Evolutionary conservation across 208 protist species (phyloP).

Genomic region (Crithidia brevicula): DNA sequence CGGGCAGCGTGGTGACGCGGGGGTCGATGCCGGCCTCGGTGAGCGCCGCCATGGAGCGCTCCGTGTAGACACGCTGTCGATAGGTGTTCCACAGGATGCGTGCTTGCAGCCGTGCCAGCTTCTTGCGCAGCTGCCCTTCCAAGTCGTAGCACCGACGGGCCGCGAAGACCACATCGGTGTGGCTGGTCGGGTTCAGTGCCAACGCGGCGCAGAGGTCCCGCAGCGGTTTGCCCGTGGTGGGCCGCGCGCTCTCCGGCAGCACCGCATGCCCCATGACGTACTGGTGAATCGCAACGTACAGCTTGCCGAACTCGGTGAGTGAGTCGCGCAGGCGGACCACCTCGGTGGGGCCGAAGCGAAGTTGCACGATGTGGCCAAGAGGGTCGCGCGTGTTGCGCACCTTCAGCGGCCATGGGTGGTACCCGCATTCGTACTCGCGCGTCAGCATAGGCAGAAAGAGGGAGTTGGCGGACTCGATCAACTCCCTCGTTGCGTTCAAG

Average conservation of each 20-base stretch:
- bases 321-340: constrained; percentile 67
- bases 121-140: constrained; percentile 49
- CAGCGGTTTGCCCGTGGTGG: constrained; percentile 47
- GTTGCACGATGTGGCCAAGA: constrained; percentile 65
- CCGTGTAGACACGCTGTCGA: constrained; percentile 61
- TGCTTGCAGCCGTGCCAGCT: constrained; percentile 59
- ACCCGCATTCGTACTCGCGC: constrained; percentile 78
- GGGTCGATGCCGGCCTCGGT: constrained; percentile 65
- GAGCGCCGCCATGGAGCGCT: constrained; percentile 72
- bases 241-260: constrained; percentile 55
- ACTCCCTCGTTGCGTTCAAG: constrained; percentile 54
- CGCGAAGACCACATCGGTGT: constrained; percentile 65
- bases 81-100: constrained; percentile 68
- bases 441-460: constrained; percentile 85
- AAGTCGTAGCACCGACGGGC: constrained; percentile 65
- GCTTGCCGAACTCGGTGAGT: constrained; percentile 58
- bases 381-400: constrained; percentile 86
- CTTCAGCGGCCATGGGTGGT: constrained; percentile 89
- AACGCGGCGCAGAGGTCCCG: constrained; percentile 60
- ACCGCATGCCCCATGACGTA: constrained; percentile 53
- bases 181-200: constrained; percentile 55
- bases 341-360: constrained; percentile 68
- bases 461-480: constrained; percentile 64
- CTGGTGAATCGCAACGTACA: constrained; percentile 72
- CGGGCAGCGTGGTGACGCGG: constrained; percentile 62